Conservation (phyloP, 177 flowering plant genomes). For the Tripterygium wilfordii region DNA sequence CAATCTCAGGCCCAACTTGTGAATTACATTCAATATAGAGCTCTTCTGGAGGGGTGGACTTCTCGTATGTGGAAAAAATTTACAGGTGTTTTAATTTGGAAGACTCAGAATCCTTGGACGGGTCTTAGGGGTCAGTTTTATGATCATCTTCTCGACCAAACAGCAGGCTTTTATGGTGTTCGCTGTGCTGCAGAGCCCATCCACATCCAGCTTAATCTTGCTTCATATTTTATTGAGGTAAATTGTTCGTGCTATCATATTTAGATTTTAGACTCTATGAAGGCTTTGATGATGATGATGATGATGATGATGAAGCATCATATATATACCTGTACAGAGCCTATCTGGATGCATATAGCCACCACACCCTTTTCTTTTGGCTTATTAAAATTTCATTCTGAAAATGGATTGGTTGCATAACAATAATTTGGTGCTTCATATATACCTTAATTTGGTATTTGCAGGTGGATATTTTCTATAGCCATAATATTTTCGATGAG, state of each 20-base stretch:
- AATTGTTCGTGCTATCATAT: background rate
- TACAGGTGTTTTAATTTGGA: conserved; percentile 95
- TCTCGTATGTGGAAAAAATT: conserved; percentile 96
- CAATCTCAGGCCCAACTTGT: conserved; percentile 84
- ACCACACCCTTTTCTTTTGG: too few species aligned
- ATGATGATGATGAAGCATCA: too few species aligned
- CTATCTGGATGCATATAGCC: too few species aligned
- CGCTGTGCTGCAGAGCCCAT: conserved; percentile 95
- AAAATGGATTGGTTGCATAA: too few species aligned
- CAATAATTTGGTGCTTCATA: too few species aligned
- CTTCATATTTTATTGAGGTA: conserved; percentile 83
- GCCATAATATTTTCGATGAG: too few species aligned
- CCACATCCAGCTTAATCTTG: conserved; percentile 91
- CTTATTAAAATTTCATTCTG: too few species aligned
- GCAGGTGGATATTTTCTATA: too few species aligned
- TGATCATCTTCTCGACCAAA: conserved; percentile 96
- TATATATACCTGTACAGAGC: too few species aligned
- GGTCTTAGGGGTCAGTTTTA: conserved; percentile 97
- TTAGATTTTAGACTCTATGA: too few species aligned
- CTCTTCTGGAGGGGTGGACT: conserved; percentile 92
- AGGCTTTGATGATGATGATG: too few species aligned
- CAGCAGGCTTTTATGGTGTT: conserved; percentile 94
- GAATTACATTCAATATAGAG: conserved; percentile 88
- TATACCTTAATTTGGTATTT: too few species aligned
- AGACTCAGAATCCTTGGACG: conserved; percentile 97